Evolutionary conservation across 2,329 filamentous ascomycete genomes (phyloP).

Genomic region (Pseudomassariella vexata): DNA sequence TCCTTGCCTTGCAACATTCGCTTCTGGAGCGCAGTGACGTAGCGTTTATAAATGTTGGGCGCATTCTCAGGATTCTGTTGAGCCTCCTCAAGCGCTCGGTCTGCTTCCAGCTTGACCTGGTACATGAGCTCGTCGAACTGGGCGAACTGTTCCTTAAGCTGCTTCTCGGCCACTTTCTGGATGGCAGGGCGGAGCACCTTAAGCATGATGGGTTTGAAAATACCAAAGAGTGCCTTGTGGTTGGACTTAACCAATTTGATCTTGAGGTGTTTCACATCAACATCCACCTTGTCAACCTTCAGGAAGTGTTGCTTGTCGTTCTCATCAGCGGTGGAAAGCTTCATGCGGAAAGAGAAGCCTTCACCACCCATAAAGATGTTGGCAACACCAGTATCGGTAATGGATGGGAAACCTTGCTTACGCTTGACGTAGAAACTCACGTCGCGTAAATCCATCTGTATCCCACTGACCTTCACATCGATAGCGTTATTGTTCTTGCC

Average conservation of each 20-base stretch:
- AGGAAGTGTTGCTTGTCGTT: constrained; percentile 78
- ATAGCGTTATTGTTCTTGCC: constrained; percentile 76
- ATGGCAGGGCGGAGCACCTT: constrained; percentile 78
- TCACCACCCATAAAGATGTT: constrained; percentile 83
- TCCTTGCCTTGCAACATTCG: constrained; percentile 70
- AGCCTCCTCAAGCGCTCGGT: constrained; percentile 62
- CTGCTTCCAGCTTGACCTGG: constrained; percentile 76
- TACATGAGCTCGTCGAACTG: constrained; percentile 69
- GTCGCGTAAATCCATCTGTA: constrained; percentile 88
- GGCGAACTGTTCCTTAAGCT: constrained; percentile 77
- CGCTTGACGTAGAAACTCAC: constrained; percentile 93
- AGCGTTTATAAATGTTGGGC: constrained; percentile 82
- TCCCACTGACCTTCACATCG: constrained; percentile 78
- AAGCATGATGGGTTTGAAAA: constrained; percentile 84
- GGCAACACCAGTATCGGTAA: constrained; percentile 82
- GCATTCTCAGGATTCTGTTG: constrained; percentile 65
- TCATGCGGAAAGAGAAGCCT: constrained; percentile 88
- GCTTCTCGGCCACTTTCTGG: constrained; percentile 82
- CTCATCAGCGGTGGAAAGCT: constrained; percentile 74
- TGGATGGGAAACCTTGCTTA: constrained; percentile 85
- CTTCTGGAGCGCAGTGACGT: constrained; percentile 69
- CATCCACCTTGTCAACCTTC: constrained; percentile 85
- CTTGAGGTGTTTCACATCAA: constrained; percentile 73
- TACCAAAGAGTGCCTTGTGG: constrained; percentile 81
- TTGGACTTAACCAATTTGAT: constrained; percentile 93